Base-by-base conservation (phyloP, 306 rosid species). In the Acacia confusa region DNA sequence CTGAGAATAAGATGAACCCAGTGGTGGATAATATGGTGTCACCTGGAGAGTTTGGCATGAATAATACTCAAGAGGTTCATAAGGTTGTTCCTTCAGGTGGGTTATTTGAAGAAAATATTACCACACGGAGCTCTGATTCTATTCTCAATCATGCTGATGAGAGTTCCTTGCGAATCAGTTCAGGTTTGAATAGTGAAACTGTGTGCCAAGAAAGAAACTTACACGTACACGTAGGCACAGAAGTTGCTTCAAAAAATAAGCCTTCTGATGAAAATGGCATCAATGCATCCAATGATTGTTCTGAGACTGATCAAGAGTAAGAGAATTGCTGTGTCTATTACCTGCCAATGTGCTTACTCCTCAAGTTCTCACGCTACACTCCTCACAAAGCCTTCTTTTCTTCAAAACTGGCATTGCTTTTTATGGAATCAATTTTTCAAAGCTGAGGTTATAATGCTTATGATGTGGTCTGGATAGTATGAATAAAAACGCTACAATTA, bases 391-490 rank as follows among this genome's bases (percentile, higher is more conserved):
- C 77, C 84, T 60, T 53, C 82, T 84, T 57, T 45, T 2, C 79
- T 45, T 12, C 78, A 71, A 38, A 57, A 77, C 47, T 58, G 73
- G 1, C 85, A 61, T 40, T 44, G 76, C 81, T 82, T 83, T 83
- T 58, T 82, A 30, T 75, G 75, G 82, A 78, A 78, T 82, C 85
- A 79, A 74, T 86, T 85, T 83, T 83, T 78, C 84, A 87, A 90
- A 87, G 84, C 76, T 85, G 83, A 79, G 85, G 77, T 67, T 66
- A 44, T 73, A 60, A 50, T 74, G 70, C 78, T 48, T 50, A 58
- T 80, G 81, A 81, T 73, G 67, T 70, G 61, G 38, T 83, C 79
- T 47, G 53, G 90, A 75, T 48, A 79, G 82, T 47, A 47, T 83
- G 89, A 86, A 86, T 82, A 88, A 78, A 77, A 36, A 36, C 40